These are phyloP conservation scores for Pleomassaria siparia DNA, from an alignment of 2,329 filamentous ascomycete genomes.

Conservation along the genomic window DNA sequence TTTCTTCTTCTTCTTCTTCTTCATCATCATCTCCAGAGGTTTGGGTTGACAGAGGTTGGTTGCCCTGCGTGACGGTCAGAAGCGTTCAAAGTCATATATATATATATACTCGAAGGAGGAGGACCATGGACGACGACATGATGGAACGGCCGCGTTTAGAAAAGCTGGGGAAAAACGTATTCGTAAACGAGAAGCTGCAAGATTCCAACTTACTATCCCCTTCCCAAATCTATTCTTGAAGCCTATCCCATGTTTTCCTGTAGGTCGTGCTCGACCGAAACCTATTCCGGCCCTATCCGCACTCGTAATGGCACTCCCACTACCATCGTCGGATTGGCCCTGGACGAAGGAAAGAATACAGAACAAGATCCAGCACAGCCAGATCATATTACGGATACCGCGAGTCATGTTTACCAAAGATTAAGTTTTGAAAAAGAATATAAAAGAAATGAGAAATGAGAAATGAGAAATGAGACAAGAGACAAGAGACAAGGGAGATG, in stretches of 20 bases:
- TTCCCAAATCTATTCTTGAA: conserved; percentile 3
- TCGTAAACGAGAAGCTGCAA: not conserved
- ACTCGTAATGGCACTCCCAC: too few species aligned
- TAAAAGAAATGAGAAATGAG: conserved; percentile 9
- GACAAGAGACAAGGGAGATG: too few species aligned
- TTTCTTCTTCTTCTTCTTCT: too few species aligned
- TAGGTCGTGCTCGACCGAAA: not conserved
- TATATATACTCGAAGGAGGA: not conserved
- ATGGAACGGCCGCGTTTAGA: too few species aligned
- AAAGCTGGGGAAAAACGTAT: not conserved
- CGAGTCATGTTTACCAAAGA: too few species aligned
- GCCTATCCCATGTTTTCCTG: not conserved
- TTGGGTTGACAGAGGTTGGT: not conserved
- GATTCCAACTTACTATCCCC: conserved; percentile 5
- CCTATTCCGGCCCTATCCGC: conserved; percentile 1
- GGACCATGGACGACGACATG: too few species aligned
- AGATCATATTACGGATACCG: conserved; percentile 8
- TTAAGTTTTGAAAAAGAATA: too few species aligned
- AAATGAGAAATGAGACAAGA: conserved; percentile 8
- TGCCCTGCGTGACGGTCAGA: not conserved
- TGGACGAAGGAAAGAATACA: conserved; percentile 11
- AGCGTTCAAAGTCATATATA: not conserved
- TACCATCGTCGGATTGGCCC: conserved; percentile 3
- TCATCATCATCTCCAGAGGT: not conserved
- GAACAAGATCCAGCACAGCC: conserved; percentile 23